These are phyloP conservation scores for Acanthamoeba royreba DNA, from an alignment of 208 protist species.

Conservation along the genomic window DNA sequence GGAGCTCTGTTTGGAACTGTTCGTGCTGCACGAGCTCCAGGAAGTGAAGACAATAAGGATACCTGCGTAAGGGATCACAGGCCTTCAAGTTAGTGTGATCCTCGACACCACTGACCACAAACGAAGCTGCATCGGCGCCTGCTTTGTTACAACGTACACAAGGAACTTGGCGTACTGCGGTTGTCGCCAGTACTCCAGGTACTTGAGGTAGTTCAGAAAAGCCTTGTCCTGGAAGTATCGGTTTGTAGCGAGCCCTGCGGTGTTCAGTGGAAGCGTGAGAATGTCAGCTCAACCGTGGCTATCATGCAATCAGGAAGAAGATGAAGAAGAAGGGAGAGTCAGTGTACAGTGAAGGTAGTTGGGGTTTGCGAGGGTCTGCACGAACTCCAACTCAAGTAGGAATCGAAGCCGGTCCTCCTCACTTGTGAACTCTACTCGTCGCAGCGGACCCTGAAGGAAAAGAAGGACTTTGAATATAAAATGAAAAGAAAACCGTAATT, in stretches of 20 bases:
- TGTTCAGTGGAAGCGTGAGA: not conserved
- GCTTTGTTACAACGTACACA: constrained; percentile 64
- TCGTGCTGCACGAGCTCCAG: constrained; percentile 71
- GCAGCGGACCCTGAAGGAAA: not conserved
- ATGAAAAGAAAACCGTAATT: not conserved
- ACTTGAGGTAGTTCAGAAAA: constrained; percentile 72
- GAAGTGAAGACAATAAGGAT: constrained; percentile 70
- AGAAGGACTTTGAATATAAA: not conserved
- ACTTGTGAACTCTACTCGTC: not conserved
- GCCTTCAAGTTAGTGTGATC: too few species aligned
- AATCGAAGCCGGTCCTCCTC: constrained; percentile 60
- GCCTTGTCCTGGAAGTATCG: constrained; percentile 68
- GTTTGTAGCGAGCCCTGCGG: constrained; percentile 58
- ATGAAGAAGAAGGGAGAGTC: not conserved
- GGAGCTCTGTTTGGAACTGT: constrained; percentile 60
- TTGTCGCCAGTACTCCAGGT: constrained; percentile 75
- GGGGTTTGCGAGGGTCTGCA: constrained; percentile 70
- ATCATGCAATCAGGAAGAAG: not conserved
- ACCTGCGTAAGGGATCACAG: not conserved
- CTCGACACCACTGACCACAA: too few species aligned
- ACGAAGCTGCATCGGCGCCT: too few species aligned
- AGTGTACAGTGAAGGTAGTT: constrained; percentile 70
- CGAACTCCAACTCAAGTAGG: constrained; percentile 70
- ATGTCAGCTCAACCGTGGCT: not conserved
- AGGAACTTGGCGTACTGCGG: constrained; percentile 73